Evolutionary conservation across 371 early-diverging fungal species (phyloP).

Genomic region (Mucor piriformis): DNA sequence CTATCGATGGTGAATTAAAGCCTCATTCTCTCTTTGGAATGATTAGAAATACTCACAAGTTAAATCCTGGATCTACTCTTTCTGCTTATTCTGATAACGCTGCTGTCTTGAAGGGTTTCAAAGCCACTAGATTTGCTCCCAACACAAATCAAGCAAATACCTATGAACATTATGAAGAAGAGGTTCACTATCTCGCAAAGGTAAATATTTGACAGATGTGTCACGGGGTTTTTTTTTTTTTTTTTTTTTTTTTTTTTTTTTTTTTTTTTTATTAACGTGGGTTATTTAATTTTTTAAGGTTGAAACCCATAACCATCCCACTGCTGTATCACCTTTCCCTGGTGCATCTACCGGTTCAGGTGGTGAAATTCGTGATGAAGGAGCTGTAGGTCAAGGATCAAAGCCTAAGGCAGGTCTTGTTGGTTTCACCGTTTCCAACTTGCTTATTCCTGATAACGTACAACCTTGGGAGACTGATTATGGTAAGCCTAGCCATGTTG

Average conservation of each 20-base stretch:
- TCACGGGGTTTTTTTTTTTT: not conserved
- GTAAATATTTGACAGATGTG: slow-evolving; percentile 23
- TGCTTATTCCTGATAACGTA: slow-evolving; percentile 84
- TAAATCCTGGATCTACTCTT: slow-evolving; percentile 77
- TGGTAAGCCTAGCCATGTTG: slow-evolving; percentile 89
- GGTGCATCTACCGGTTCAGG: slow-evolving; percentile 95
- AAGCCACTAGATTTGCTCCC: slow-evolving; percentile 72
- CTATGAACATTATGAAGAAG: slow-evolving; percentile 61
- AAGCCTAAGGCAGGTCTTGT: slow-evolving; percentile 93
- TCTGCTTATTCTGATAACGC: slow-evolving; percentile 98
- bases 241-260: not conserved
- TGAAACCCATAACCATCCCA: slow-evolving; percentile 99
- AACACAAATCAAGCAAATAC: slow-evolving; percentile 42
- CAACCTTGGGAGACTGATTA: slow-evolving; percentile 94
- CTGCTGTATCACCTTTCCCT: slow-evolving; percentile 96
- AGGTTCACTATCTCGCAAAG: slow-evolving; percentile 89
- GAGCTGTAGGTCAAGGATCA: slow-evolving; percentile 94
- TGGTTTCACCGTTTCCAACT: slow-evolving; percentile 92
- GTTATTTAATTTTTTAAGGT: slow-evolving; percentile 54
- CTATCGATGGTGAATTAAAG: slow-evolving; percentile 82
- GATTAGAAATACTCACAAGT: slow-evolving; percentile 92
- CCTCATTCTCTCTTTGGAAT: slow-evolving; percentile 88
- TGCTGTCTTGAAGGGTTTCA: slow-evolving; percentile 88
- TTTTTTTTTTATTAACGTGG: not conserved
- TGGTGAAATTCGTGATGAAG: slow-evolving; percentile 98